Evolutionary conservation across 2,329 filamentous ascomycete species (phyloP), one percentile per base, ranked within the genome.

Genomic region (Botrytis cinerea): DNA sequence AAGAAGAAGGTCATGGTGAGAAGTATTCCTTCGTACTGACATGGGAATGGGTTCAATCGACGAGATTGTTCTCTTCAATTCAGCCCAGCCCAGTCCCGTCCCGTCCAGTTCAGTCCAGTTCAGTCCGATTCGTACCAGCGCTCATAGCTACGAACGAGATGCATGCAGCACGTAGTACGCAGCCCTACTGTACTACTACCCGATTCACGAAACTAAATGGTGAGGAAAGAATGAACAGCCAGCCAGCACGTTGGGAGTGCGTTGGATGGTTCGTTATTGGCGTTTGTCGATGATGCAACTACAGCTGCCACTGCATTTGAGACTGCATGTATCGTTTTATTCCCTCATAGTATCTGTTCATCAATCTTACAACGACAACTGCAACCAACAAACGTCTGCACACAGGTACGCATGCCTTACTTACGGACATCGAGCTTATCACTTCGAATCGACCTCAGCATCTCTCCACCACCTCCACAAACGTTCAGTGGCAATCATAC

Each of bases 101-200:
- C 48, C 25, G 14, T 51, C 48, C 48, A 25, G 22, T 51, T 2
- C 46, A 12, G 4, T 51, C 22, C 48, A 54, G 25, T 28, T 12
- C 51, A 28, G 51, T 28, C 25, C 51, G 14, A 57, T 28, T 57
- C n/a, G 60, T 38, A 62, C 60, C 35, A 62, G 51, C n/a, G 25
- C 51, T 28, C 51, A 18, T 9, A 18, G 51, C 25, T 28, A 57
- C 51, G 51, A 28, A 16, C 5, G 51, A 54, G 51, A 40, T 61
- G 60, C 64, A 68, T 68, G 18, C 46, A 40, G 10, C 64, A 43
- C 16, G 25, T 14, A 18, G 35, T 10, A 18, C 46, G 16, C 64
- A 62, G 51, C 60, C 60, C 60, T 57, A 68, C 48, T 28, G 25
- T 68, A 43, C 60, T 62, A 40, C 60, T 40, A n/a, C 38, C 61